Percentiles rank a stretch among this genome's conserved stretches.
These are phyloP conservation scores for Dendrocalamus latiflorus DNA, from an alignment of 202 grass and related monocot species.

Conservation along the genomic window DNA sequence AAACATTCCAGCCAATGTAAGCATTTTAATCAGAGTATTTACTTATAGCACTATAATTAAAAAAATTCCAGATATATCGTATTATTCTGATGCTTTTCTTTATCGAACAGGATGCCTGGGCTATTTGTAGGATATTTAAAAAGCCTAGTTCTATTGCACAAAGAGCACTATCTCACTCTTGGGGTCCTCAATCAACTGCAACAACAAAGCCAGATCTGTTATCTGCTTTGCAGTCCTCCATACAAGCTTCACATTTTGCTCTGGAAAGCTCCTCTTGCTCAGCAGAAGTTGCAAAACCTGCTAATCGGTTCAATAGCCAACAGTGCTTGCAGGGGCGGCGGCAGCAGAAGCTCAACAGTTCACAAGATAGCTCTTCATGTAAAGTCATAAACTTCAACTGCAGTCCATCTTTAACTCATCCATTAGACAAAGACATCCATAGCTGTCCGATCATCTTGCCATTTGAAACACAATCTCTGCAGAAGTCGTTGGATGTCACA, in stretches of 20 bases:
- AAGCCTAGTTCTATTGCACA: conserved; percentile 72
- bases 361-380: conserved; percentile 32
- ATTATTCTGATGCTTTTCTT: conserved; percentile 22
- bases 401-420: conserved; percentile 13
- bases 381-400: conserved; percentile 35
- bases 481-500: conserved; percentile 35
- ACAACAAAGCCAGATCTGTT: conserved; percentile 32
- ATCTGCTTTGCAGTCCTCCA: conserved; percentile 25
- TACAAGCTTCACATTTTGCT: conserved; percentile 45
- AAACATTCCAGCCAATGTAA: conserved; percentile 72
- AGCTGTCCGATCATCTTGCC: conserved; percentile 41
- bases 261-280: conserved; percentile 51
- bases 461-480: conserved; percentile 47
- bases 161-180: conserved; percentile 56
- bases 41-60: not conserved
- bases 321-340: conserved; percentile 43
- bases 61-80: conserved; percentile 2
- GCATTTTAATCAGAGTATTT: not conserved
- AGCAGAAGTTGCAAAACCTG: conserved; percentile 27
- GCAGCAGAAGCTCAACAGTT: conserved; percentile 33
- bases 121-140: conserved; percentile 90
- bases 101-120: conserved; percentile 68
- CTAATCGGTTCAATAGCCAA: conserved; percentile 23
- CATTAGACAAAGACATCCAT: conserved; percentile 31
- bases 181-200: conserved; percentile 36